Percentiles rank a stretch among this genome's conserved stretches.
These are phyloP conservation scores for Phaeotremella skinneri DNA, from an alignment of 768 basidiomycete genomes.

Conservation along the genomic window DNA sequence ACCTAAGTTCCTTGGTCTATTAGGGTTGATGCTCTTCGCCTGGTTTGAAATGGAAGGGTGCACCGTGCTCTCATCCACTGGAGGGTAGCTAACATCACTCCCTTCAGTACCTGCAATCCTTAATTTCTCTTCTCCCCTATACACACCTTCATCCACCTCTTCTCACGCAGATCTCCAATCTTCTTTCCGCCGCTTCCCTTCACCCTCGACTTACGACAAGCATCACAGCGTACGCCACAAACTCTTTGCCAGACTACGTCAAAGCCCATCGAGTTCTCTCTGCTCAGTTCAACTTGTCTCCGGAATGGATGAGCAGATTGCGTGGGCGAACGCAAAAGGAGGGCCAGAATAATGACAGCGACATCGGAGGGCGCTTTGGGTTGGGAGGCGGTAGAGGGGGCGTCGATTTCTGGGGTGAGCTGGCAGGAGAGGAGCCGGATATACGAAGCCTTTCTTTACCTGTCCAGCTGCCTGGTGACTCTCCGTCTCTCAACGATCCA, in stretches of 20 bases:
- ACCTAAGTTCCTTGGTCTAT: background rate
- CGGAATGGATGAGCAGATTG: constrained; percentile 13
- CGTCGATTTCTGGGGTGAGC: constrained; percentile 35
- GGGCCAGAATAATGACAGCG: background rate
- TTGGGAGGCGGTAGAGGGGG: constrained; percentile 25
- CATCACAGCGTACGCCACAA: constrained; percentile 21
- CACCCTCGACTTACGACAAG: constrained; percentile 28
- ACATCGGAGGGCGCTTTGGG: constrained; percentile 3
- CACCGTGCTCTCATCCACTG: constrained; percentile 5
- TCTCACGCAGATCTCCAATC: constrained; percentile 30
- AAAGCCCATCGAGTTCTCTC: constrained; percentile 35
- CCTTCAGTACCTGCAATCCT: constrained; percentile 25
- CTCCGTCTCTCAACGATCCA: too few relatives aligned
- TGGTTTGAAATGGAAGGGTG: background rate
- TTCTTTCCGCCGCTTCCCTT: constrained; percentile 29
- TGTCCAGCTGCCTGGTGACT: too few relatives aligned
- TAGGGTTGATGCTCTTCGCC: background rate
- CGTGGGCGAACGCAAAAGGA: background rate
- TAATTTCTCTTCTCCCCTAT: constrained; percentile 29
- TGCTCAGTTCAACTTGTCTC: constrained; percentile 22
- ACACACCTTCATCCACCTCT: constrained; percentile 43
- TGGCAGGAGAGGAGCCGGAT: constrained; percentile 40
- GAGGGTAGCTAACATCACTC: background rate
- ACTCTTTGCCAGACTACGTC: constrained; percentile 24
- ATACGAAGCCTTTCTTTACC: background rate